These are phyloP conservation scores for Anthracocystis setariae DNA, from an alignment of 1,284 basidiomycete species.

Conservation along the genomic window DNA sequence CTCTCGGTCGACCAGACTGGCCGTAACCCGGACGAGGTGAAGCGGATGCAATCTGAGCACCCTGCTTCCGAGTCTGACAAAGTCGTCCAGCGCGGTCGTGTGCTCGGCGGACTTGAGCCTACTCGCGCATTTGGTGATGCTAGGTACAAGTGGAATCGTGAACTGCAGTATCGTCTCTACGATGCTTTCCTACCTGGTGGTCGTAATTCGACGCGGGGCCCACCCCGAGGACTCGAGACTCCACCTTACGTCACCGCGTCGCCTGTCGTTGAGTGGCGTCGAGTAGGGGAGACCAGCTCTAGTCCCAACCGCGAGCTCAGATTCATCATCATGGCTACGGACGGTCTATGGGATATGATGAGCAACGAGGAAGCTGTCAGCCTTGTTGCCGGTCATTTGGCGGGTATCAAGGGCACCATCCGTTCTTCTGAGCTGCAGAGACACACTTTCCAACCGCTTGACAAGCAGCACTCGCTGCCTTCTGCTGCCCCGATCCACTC, in stretches of 20 bases:
- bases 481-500: slow-evolving; percentile 2
- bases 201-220: slow-evolving; percentile 40
- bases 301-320: slow-evolving; percentile 53
- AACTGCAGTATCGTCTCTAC: slow-evolving; percentile 68
- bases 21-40: slow-evolving; percentile 83
- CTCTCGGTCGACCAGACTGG: slow-evolving; percentile 96
- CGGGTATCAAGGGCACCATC: slow-evolving; percentile 59
- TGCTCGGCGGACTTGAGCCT: slow-evolving; percentile 89
- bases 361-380: slow-evolving; percentile 94
- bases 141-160: slow-evolving; percentile 80
- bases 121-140: slow-evolving; percentile 94
- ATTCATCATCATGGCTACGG: slow-evolving; percentile 83
- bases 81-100: slow-evolving; percentile 79
- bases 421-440: slow-evolving; percentile 54
- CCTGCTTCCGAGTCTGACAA: slow-evolving; percentile 77
- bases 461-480: slow-evolving; percentile 32
- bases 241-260: slow-evolving; percentile 92
- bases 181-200: slow-evolving; percentile 67
- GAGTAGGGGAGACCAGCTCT: slow-evolving; percentile 52
- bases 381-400: slow-evolving; percentile 71
- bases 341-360: slow-evolving; percentile 93
- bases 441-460: slow-evolving; percentile 55
- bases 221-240: slow-evolving; percentile 60
- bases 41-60: slow-evolving; percentile 85
- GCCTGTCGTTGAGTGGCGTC: slow-evolving; percentile 72